A percentile compares a stretch with the other conserved stretches of the same genome.
Conservation (phyloP, 306 rosid genomes). For the Aeschynomene evenia region DNA sequence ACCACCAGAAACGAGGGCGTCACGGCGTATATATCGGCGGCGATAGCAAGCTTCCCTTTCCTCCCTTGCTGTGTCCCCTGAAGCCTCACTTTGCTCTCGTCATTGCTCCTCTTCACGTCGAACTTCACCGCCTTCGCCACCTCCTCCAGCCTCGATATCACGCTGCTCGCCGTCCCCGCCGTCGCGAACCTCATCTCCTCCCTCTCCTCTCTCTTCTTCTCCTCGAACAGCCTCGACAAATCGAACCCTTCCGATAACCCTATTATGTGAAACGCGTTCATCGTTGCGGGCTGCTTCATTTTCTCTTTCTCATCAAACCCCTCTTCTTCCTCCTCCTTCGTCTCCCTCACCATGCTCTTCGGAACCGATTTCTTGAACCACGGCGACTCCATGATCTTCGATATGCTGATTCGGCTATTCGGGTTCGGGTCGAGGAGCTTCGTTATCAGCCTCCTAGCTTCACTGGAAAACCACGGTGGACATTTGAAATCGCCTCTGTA, state of each 20-base stretch:
- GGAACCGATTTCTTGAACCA: constrained; percentile 80
- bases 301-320: constrained; percentile 37
- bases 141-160: constrained; percentile 80
- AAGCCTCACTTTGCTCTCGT: constrained; percentile 64
- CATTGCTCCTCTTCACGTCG: constrained; percentile 56
- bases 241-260: constrained; percentile 78
- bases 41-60: constrained; percentile 75
- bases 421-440: constrained; percentile 89
- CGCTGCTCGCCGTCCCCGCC: constrained; percentile 76
- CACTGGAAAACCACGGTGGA: constrained; percentile 84
- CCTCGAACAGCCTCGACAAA: constrained; percentile 82
- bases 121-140: constrained; percentile 68
- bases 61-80: constrained; percentile 70
- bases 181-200: constrained; percentile 90
- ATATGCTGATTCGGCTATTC: constrained; percentile 45
- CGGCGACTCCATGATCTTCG: constrained; percentile 59
- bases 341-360: constrained; percentile 26
- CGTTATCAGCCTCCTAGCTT: constrained; percentile 63
- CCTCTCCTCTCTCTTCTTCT: constrained; percentile 75
- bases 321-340: constrained; percentile 39
- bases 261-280: constrained; percentile 88
- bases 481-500: constrained; percentile 88
- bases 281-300: constrained; percentile 35
- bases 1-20: constrained; percentile 83
- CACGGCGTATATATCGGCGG: constrained; percentile 74